Evolutionary conservation across 2,329 filamentous ascomycete genomes (phyloP), one percentile per base, ranked within the genome.

Genomic region (Incumbomyces lentus): DNA sequence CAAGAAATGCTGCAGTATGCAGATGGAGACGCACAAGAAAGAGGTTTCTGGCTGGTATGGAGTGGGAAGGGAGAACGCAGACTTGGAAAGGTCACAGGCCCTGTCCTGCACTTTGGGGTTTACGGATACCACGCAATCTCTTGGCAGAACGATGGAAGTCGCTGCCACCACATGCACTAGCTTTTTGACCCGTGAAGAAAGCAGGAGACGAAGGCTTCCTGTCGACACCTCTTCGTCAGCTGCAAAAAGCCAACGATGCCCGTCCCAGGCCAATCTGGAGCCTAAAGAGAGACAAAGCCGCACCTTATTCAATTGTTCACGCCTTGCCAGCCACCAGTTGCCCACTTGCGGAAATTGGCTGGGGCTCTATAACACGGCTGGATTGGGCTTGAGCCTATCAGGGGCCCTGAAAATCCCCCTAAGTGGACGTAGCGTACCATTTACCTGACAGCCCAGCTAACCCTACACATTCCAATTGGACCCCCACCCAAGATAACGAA

Each of bases 21-120:
- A 16, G 42, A 26, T 31, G 41, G 33, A 35, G 33, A 35, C 19
- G 41, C 33, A 18, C 31, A 37, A 22, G 42, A 37, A 16, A 19
- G 42, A 45, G 42, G 34, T 45, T 37, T 45, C 42, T 45, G 34
- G 18, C 30, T 29, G 42, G 42, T 45, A 45, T 45, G 42, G 42
- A 45, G 42, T 45, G 6, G 17, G 34, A 45, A 45, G 34, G 42
- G 31, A 35, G 42, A 45, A 45, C 16, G 33, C 33, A 35, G 16
- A 17, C 16, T 35, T n/a, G 33, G 33, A 11, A n/a, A 17, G 16
- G 33, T 17, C 33, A 35, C 33, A 35, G 33, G 33, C 22, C n/a
- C 22, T 26, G 22, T 8, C 4, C 22, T 26, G 4, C 22, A 26
- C 22, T 26, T 26, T 26, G 22, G 22, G 22, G 22, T 26, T 5